Percentiles rank a stretch among this genome's conserved stretches.
phyloP scores from a whole-genome alignment of 2,329 filamentous ascomycete genomes.

The Colletotrichum caudatum region DNA sequence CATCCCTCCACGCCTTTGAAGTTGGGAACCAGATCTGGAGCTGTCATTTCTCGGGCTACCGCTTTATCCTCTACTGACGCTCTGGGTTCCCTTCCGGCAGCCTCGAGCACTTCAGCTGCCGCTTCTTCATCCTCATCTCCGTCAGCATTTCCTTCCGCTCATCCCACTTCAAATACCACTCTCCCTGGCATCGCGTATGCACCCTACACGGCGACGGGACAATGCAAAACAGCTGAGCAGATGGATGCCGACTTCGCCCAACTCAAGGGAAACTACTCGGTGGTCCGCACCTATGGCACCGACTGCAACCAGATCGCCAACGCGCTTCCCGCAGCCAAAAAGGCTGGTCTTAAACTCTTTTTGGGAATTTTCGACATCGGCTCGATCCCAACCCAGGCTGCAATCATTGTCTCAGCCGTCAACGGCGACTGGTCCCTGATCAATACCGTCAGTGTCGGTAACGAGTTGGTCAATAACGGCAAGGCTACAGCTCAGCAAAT shows the following conservation, averaged over 20 bases:
- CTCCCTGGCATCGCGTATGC: conserved; percentile 61
- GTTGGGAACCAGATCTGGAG: conserved; percentile 26
- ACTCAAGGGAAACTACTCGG: conserved; percentile 65
- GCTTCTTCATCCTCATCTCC: neutral
- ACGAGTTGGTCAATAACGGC: conserved; percentile 80
- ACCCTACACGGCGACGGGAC: conserved; percentile 62
- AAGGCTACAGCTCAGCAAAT: conserved; percentile 65
- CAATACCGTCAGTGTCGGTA: conserved; percentile 81
- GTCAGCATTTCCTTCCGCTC: neutral
- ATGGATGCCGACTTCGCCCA: conserved; percentile 73
- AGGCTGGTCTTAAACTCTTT: conserved; percentile 77
- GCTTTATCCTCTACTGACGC: neutral
- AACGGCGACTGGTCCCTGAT: conserved; percentile 75
- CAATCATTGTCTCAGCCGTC: conserved; percentile 70
- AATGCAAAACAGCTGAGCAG: conserved; percentile 75
- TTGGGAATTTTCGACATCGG: conserved; percentile 78
- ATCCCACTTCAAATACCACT: conserved; percentile 6
- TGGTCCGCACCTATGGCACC: conserved; percentile 82
- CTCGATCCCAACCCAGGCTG: conserved; percentile 67
- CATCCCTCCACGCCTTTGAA: neutral
- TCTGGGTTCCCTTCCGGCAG: neutral
- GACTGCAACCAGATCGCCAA: conserved; percentile 80
- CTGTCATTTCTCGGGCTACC: neutral
- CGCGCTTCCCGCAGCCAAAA: conserved; percentile 71
- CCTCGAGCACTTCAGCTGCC: neutral